A percentile compares a stretch with the other conserved stretches of the same genome.
Conservation (phyloP, 2,329 filamentous ascomycete species). For the Phialophora verrucosa region DNA sequence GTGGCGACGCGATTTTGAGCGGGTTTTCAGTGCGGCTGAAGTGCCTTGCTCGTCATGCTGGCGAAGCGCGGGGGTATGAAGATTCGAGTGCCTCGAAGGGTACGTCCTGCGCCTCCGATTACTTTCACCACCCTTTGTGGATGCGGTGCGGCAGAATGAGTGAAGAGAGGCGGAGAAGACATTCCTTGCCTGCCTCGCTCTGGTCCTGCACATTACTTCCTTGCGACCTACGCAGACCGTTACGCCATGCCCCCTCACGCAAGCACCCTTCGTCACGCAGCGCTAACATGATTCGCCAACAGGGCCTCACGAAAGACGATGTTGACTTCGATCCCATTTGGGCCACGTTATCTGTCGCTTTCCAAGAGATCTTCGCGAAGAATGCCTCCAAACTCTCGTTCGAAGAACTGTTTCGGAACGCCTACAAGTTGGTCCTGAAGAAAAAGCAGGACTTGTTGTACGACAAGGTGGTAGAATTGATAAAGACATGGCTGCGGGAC, state of each 20-base stretch:
- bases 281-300: slow-evolving; percentile 23
- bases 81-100: slow-evolving; percentile 70
- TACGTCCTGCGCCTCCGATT: slow-evolving; percentile 51
- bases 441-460: slow-evolving; percentile 86
- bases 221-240: background rate
- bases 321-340: slow-evolving; percentile 87
- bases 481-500: slow-evolving; percentile 77
- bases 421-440: slow-evolving; percentile 90
- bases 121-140: background rate
- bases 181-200: background rate
- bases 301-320: slow-evolving; percentile 65
- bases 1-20: slow-evolving; percentile 2
- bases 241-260: background rate
- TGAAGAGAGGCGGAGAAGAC: too few relatives aligned
- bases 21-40: slow-evolving; percentile 16
- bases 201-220: too few relatives aligned
- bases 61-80: slow-evolving; percentile 62
- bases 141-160: slow-evolving; percentile 5
- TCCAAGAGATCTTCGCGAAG: slow-evolving; percentile 87
- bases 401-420: slow-evolving; percentile 90
- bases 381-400: slow-evolving; percentile 90
- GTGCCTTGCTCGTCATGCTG: slow-evolving; percentile 46
- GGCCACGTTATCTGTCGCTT: slow-evolving; percentile 74
- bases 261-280: background rate
- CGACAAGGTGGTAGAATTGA: slow-evolving; percentile 77